Conservation (phyloP, 495 filamentous ascomycete species). For the Penicillium canariense region DNA sequence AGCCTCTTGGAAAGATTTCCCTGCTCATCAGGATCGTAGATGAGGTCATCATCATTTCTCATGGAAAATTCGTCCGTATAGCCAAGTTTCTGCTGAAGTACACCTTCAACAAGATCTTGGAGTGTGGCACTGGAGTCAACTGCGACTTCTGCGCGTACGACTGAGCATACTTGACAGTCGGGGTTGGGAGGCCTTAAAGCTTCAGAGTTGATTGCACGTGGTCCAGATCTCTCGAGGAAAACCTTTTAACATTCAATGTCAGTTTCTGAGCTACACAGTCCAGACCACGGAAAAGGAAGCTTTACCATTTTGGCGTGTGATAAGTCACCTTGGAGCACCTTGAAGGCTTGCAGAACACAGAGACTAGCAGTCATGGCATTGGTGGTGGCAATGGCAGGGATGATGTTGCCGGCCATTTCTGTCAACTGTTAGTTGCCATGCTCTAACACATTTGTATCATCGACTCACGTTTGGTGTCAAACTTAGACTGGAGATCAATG, state of each 20-base stretch:
- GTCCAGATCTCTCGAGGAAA: conserved; percentile 73
- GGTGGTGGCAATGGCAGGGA: conserved; percentile 96
- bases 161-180: conserved; percentile 77
- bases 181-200: conserved; percentile 73
- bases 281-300: neutral
- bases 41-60: conserved; percentile 63
- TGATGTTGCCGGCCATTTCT: conserved; percentile 99
- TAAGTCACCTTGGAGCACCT: conserved; percentile 76
- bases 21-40: conserved; percentile 87
- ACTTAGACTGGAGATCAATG: conserved; percentile 85
- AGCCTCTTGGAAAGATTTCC: conserved; percentile 82
- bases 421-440: conserved; percentile 4
- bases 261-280: neutral
- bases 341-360: conserved; percentile 91
- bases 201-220: conserved; percentile 71
- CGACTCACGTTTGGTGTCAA: conserved; percentile 81
- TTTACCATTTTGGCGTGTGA: conserved; percentile 56
- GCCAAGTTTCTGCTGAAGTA: conserved; percentile 66
- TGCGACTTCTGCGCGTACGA: conserved; percentile 60
- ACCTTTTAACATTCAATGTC: conserved; percentile 43
- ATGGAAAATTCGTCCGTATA: conserved; percentile 84
- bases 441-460: neutral
- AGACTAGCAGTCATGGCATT: conserved; percentile 95
- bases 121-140: conserved; percentile 80
- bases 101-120: conserved; percentile 72